Conservation (phyloP, 176 grass and related monocot genomes). For the Areca catechu region DNA sequence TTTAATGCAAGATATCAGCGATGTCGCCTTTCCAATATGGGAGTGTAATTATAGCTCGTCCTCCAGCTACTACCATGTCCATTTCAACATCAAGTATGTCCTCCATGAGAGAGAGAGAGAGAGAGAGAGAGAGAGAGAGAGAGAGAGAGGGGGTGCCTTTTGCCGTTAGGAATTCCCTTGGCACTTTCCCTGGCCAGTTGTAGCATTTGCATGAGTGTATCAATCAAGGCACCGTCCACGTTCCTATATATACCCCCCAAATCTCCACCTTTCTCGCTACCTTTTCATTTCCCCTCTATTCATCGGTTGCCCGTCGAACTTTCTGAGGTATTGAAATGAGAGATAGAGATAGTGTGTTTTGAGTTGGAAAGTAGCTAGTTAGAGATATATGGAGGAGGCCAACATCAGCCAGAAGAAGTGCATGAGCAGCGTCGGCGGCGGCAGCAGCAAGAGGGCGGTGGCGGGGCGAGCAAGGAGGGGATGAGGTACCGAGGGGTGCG, state of each 20-base stretch:
- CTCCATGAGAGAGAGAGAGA: too few relatives aligned
- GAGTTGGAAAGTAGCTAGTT: too few relatives aligned
- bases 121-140: too few relatives aligned
- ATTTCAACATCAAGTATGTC: too few relatives aligned
- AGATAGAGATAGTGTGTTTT: too few relatives aligned
- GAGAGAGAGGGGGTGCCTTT: not conserved
- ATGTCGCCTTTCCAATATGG: too few relatives aligned
- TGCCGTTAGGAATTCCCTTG: conserved; percentile 13
- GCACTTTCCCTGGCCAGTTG: not conserved
- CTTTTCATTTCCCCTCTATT: not conserved
- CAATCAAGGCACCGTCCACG: conserved; percentile 4
- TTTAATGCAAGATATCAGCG: too few relatives aligned
- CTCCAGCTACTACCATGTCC: too few relatives aligned
- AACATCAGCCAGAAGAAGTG: conserved; percentile 15
- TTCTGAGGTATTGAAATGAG: conserved; percentile 1
- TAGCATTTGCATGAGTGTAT: conserved; percentile 15
- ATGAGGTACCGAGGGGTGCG: conserved; percentile 80
- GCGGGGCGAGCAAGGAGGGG: conserved; percentile 2
- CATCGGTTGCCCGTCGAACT: not conserved
- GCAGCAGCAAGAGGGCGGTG: conserved; percentile 13
- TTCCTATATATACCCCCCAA: conserved; percentile 21
- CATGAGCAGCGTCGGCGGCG: conserved; percentile 12
- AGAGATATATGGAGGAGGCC: conserved; percentile 16
- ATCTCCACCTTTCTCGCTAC: not conserved
- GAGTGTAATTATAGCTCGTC: too few relatives aligned